A percentile compares a stretch with the other conserved stretches of the same genome.
Evolutionary conservation across 1,139 yeast species (phyloP).

Genomic region (Trichomonascaceae sp.): DNA sequence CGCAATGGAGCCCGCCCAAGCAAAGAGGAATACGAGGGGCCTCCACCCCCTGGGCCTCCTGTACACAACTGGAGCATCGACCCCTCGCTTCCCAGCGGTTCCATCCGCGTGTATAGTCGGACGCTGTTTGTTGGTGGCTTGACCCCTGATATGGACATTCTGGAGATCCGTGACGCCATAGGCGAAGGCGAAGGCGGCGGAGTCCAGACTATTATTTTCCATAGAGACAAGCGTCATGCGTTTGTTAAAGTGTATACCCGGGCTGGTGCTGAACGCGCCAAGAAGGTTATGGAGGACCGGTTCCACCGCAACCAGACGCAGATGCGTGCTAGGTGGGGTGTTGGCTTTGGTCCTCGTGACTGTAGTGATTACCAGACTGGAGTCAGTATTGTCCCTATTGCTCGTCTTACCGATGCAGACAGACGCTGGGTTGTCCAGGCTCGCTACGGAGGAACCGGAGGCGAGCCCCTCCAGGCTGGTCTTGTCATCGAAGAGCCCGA

Average conservation of each 20-base stretch:
- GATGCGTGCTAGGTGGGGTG: constrained; percentile 91
- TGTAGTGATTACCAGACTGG: constrained; percentile 94
- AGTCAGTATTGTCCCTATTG: constrained; percentile 71
- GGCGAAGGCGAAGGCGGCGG: constrained; percentile 93
- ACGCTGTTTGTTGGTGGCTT: constrained; percentile 93
- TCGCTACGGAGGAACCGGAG: constrained; percentile 97
- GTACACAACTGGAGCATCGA: constrained; percentile 43
- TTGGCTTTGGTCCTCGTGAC: constrained; percentile 97
- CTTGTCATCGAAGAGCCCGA: constrained; percentile 93
- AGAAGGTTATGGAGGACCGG: constrained; percentile 34
- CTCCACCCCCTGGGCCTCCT: constrained; percentile 33
- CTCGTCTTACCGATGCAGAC: constrained; percentile 87
- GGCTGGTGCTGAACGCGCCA: constrained; percentile 75
- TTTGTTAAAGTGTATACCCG: constrained; percentile 95
- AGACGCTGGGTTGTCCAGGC: constrained; percentile 79
- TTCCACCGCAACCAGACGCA: constrained; percentile 39
- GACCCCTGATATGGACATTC: constrained; percentile 68
- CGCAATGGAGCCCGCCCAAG: not conserved
- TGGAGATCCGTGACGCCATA: constrained; percentile 43
- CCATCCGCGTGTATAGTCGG: constrained; percentile 74
- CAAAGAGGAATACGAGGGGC: constrained; percentile 23
- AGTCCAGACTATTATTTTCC: constrained; percentile 80
- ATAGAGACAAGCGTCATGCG: constrained; percentile 86
- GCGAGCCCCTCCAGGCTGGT: constrained; percentile 69
- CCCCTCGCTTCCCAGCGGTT: constrained; percentile 60